phyloP scores from a whole-genome alignment of 1,284 basidiomycete species.

The Fomitopsis palustris region DNA sequence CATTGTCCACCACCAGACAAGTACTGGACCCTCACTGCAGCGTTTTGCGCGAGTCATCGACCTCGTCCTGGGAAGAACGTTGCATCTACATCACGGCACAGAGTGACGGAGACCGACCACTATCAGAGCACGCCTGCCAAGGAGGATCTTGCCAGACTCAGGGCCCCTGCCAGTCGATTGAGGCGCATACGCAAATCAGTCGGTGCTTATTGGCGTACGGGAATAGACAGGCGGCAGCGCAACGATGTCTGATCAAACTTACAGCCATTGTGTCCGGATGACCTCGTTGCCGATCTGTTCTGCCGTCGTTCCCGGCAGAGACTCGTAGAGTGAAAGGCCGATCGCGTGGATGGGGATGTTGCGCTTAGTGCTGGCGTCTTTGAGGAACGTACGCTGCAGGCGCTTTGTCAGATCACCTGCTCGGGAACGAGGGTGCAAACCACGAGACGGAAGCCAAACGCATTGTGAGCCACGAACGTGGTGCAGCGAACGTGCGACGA shows the following conservation, averaged over 20 bases:
- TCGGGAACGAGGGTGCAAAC: neutral
- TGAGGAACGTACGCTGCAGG: slow-evolving; percentile 79
- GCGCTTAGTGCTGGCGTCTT: slow-evolving; percentile 66
- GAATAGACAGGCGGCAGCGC: neutral
- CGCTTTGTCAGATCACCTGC: neutral
- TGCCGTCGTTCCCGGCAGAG: slow-evolving; percentile 68
- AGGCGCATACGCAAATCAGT: slow-evolving; percentile 1
- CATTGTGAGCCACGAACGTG: neutral
- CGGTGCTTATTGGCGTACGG: slow-evolving; percentile 4
- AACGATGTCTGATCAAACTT: slow-evolving; percentile 28
- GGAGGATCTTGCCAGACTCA: slow-evolving; percentile 63
- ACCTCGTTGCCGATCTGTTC: slow-evolving; percentile 85
- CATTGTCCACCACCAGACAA: slow-evolving; percentile 1
- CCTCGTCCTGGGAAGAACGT: slow-evolving; percentile 71
- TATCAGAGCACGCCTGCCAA: slow-evolving; percentile 80
- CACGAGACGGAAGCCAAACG: neutral
- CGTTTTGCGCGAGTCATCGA: slow-evolving; percentile 92
- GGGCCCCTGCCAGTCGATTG: slow-evolving; percentile 42
- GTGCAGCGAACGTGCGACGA: neutral
- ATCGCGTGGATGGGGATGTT: slow-evolving; percentile 92
- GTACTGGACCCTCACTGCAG: slow-evolving; percentile 54
- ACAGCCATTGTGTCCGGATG: slow-evolving; percentile 91
- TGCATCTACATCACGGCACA: slow-evolving; percentile 7
- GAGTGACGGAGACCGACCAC: slow-evolving; percentile 47
- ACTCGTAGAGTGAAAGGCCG: slow-evolving; percentile 89